Percentiles rank a stretch among this genome's conserved stretches.
Conservation (phyloP, 2,329 filamentous ascomycete genomes). For the Dothiorella sarmentorum region DNA sequence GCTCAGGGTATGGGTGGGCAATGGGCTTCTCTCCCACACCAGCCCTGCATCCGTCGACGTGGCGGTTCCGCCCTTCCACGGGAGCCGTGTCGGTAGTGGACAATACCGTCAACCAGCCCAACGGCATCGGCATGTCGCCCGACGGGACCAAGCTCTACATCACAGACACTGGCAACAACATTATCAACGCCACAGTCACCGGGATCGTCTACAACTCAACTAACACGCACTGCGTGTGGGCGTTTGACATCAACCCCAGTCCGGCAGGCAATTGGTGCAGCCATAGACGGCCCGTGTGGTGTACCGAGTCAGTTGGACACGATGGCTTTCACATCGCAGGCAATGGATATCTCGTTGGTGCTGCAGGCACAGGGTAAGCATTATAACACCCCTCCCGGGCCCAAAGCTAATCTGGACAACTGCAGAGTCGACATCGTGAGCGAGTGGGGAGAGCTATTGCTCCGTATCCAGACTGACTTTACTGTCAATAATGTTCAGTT, state of each 20-base stretch:
- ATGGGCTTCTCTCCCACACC: slow-evolving; percentile 28
- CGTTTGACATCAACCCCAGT: background rate
- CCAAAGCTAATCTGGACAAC: background rate
- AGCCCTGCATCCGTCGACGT: slow-evolving; percentile 24
- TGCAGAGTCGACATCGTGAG: background rate
- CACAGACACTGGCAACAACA: slow-evolving; percentile 2
- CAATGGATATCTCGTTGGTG: background rate
- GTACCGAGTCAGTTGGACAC: background rate
- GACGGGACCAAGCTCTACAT: background rate
- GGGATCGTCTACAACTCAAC: background rate
- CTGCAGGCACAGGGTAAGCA: background rate
- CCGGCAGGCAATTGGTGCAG: background rate
- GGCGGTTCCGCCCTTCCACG: slow-evolving; percentile 50
- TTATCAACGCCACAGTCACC: background rate
- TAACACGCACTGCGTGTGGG: background rate
- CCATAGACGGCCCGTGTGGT: background rate
- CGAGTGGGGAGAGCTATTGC: background rate
- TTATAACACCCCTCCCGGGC: background rate
- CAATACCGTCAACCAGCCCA: slow-evolving; percentile 4
- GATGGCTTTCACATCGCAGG: background rate
- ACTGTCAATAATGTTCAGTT: background rate
- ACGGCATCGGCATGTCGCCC: slow-evolving; percentile 14
- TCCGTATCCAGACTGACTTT: background rate
- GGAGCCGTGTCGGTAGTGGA: background rate
- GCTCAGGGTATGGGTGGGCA: slow-evolving; percentile 28